Evolutionary conservation across 441 rosid species (phyloP).

Genomic region (Aleurites moluccanus): DNA sequence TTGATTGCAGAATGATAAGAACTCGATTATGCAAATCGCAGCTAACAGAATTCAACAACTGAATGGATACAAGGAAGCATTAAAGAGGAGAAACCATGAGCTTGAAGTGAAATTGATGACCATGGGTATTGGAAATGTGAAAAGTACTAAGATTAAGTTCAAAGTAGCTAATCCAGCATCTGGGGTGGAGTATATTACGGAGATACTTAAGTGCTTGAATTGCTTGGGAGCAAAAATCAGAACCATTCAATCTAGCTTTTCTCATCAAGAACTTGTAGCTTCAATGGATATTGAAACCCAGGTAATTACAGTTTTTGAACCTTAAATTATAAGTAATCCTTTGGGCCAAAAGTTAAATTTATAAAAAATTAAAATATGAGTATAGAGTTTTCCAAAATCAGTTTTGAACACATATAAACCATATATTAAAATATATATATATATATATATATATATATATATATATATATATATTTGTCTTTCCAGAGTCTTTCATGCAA

Average conservation of each 20-base stretch:
- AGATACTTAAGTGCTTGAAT: slow-evolving; percentile 45
- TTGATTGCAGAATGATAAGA: slow-evolving; percentile 51
- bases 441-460: too few relatives aligned
- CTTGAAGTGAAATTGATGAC: slow-evolving; percentile 21
- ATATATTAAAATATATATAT: too few relatives aligned
- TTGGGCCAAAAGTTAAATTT: too few relatives aligned
- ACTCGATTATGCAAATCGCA: slow-evolving; percentile 41
- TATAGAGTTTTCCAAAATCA: too few relatives aligned
- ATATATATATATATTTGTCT: too few relatives aligned
- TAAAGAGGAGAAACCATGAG: slow-evolving; percentile 39
- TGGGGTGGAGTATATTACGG: slow-evolving; percentile 50
- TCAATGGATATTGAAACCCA: slow-evolving; percentile 38
- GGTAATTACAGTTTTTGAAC: slow-evolving; percentile 20
- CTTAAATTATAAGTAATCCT: too few relatives aligned
- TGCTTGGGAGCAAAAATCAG: slow-evolving; percentile 32
- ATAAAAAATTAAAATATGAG: too few relatives aligned
- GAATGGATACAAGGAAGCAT: slow-evolving; percentile 30
- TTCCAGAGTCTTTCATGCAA: too few relatives aligned
- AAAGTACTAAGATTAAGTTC: slow-evolving; percentile 33
- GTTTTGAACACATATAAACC: too few relatives aligned
- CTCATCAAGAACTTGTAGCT: slow-evolving; percentile 34
- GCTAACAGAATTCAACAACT: slow-evolving; percentile 38
- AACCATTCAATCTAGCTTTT: slow-evolving; percentile 38
- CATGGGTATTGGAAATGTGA: neutral
- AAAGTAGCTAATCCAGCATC: slow-evolving; percentile 41